phyloP scores from a whole-genome alignment of 1,139 yeast genomes.

The Debaryomyces subglobosus region DNA sequence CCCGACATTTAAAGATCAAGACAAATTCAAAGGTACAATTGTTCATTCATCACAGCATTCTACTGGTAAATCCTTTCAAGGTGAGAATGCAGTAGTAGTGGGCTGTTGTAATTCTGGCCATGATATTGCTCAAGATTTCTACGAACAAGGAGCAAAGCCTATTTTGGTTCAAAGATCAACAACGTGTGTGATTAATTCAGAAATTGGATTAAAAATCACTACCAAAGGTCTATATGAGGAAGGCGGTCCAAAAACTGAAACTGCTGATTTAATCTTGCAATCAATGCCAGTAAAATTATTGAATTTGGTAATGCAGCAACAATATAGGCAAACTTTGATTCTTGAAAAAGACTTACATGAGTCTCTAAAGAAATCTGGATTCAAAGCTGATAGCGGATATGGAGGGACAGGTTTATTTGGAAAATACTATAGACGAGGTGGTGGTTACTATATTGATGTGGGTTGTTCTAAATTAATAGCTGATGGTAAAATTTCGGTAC shows the following conservation, averaged over 20 bases:
- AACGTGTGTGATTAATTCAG: constrained; percentile 42
- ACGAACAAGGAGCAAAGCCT: constrained; percentile 45
- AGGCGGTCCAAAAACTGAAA: constrained; percentile 37
- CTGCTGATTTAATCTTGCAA: constrained; percentile 37
- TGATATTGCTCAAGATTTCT: constrained; percentile 48
- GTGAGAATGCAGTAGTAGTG: constrained; percentile 44
- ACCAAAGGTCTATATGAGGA: constrained; percentile 35
- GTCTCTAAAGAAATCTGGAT: constrained; percentile 35
- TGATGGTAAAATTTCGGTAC: constrained; percentile 38
- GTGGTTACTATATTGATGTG: constrained; percentile 50
- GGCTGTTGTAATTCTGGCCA: constrained; percentile 50
- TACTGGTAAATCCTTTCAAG: constrained; percentile 39
- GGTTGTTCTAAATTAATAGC: constrained; percentile 42
- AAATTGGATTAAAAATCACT: constrained; percentile 31
- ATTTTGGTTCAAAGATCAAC: constrained; percentile 48
- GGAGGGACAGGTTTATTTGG: constrained; percentile 47
- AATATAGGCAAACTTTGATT: constrained; percentile 13
- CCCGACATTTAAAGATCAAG: constrained; percentile 39
- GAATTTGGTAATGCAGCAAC: constrained; percentile 14
- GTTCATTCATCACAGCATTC: constrained; percentile 44
- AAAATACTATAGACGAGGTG: constrained; percentile 42
- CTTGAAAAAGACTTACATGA: constrained; percentile 32
- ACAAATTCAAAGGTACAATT: constrained; percentile 38
- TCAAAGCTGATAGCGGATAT: constrained; percentile 43
- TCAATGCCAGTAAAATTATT: constrained; percentile 34